Evolutionary conservation across 805 yeast genomes (phyloP).

Genomic region (Candida odintsovae): DNA sequence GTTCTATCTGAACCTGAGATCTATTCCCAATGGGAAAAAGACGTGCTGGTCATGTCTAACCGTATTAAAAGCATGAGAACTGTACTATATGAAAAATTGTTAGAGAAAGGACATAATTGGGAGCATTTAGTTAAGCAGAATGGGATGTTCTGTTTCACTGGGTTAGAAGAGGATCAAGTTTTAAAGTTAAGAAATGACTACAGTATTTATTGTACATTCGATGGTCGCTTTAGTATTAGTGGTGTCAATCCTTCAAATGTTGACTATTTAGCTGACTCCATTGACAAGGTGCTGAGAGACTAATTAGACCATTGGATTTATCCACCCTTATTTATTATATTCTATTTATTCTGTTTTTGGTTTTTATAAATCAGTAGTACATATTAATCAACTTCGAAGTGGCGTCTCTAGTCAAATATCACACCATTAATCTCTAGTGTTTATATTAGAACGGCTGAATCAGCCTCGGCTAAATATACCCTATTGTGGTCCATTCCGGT

Average conservation of each 20-base stretch:
- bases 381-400: background rate
- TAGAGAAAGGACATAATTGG: conserved; percentile 62
- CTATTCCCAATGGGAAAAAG: conserved; percentile 70
- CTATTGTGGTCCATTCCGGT: too few species aligned
- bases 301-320: background rate
- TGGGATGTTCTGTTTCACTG: conserved; percentile 96
- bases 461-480: too few species aligned
- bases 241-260: conserved; percentile 82
- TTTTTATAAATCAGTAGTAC: background rate
- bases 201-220: conserved; percentile 79
- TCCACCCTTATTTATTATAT: background rate
- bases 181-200: conserved; percentile 60
- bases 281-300: conserved; percentile 41
- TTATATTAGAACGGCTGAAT: too few species aligned
- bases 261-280: conserved; percentile 60
- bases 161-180: conserved; percentile 67
- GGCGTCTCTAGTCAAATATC: background rate
- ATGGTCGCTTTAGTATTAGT: conserved; percentile 88
- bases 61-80: conserved; percentile 72
- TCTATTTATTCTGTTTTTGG: background rate
- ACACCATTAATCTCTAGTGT: too few species aligned
- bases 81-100: conserved; percentile 56
- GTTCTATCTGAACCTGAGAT: conserved; percentile 59
- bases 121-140: conserved; percentile 81
- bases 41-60: conserved; percentile 72